Evolutionary conservation across 2,329 filamentous ascomycete species (phyloP).

Genomic region (Neonectria ditissima): DNA sequence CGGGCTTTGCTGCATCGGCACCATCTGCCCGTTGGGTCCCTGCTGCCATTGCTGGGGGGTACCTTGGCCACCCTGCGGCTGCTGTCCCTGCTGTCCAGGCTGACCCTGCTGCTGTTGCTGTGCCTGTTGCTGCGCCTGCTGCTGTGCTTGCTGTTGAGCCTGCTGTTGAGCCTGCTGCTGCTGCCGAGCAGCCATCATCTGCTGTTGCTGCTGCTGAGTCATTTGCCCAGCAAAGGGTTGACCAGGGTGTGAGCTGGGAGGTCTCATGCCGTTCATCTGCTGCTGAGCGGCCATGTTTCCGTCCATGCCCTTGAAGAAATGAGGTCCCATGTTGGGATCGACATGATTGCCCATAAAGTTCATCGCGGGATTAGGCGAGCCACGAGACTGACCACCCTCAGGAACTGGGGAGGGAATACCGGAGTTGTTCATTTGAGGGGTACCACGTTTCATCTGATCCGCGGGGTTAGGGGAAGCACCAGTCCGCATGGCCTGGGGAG

Average conservation of each 20-base stretch:
- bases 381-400: constrained; percentile 74
- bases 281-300: constrained; percentile 63
- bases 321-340: constrained; percentile 69
- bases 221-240: constrained; percentile 69
- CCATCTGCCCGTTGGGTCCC: constrained; percentile 56
- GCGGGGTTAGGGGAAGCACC: constrained; percentile 81
- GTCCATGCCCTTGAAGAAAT: constrained; percentile 70
- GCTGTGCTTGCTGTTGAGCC: constrained; percentile 58
- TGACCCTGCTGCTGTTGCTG: constrained; percentile 52
- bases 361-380: constrained; percentile 72
- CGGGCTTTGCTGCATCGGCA: constrained; percentile 56
- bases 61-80: constrained; percentile 47
- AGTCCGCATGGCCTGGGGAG: constrained; percentile 74
- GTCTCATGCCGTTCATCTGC: constrained; percentile 75
- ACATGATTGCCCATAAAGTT: constrained; percentile 73
- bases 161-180: constrained; percentile 58
- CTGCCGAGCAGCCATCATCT: constrained; percentile 67
- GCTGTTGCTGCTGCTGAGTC: constrained; percentile 65
- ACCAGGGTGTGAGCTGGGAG: constrained; percentile 75
- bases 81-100: constrained; percentile 51
- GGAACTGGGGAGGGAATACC: constrained; percentile 78
- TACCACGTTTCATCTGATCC: constrained; percentile 83
- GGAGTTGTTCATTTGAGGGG: constrained; percentile 77
- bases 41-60: constrained; percentile 56
- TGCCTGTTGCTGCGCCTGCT: constrained; percentile 59